Percentiles rank a stretch among this genome's conserved stretches.
Evolutionary conservation across 2,329 filamentous ascomycete species (phyloP).

Genomic region (Trichoderma cornu-damae): DNA sequence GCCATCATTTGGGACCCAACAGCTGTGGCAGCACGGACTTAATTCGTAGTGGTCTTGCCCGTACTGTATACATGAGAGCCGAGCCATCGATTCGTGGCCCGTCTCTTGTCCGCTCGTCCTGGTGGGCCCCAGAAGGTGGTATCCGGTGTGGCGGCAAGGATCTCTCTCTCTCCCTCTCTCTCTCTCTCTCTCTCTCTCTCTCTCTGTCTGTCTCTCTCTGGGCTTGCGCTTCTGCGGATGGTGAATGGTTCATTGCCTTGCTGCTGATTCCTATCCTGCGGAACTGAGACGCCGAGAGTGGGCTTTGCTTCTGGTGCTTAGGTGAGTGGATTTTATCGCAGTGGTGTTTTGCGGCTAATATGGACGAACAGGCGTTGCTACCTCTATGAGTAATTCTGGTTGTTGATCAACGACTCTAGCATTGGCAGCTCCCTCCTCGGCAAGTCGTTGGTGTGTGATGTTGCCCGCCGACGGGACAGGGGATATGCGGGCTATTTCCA

Average conservation of each 20-base stretch:
- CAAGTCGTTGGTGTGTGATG: background rate
- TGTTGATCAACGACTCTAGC: too few relatives aligned
- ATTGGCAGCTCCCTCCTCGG: background rate
- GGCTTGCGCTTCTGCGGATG: background rate
- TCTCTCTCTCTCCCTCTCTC: background rate
- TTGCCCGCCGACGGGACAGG: background rate
- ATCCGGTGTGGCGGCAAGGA: conserved; percentile 9
- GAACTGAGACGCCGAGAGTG: too few relatives aligned
- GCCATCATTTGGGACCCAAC: background rate
- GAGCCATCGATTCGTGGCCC: background rate
- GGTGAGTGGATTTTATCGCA: background rate
- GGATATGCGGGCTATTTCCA: background rate
- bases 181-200: background rate
- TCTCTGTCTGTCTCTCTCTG: too few relatives aligned
- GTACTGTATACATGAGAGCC: background rate
- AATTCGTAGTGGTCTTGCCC: background rate
- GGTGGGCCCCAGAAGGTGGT: background rate
- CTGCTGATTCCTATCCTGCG: background rate
- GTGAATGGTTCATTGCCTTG: background rate
- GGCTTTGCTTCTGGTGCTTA: background rate
- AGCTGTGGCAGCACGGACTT: background rate
- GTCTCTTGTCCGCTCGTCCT: background rate
- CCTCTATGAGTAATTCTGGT: too few relatives aligned
- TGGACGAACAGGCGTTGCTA: too few relatives aligned
- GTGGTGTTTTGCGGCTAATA: background rate